A percentile compares a stretch with the other conserved stretches of the same genome.
These are phyloP conservation scores for Ampelomyces quisqualis DNA, from an alignment of 2,329 filamentous ascomycete genomes.

Conservation along the genomic window DNA sequence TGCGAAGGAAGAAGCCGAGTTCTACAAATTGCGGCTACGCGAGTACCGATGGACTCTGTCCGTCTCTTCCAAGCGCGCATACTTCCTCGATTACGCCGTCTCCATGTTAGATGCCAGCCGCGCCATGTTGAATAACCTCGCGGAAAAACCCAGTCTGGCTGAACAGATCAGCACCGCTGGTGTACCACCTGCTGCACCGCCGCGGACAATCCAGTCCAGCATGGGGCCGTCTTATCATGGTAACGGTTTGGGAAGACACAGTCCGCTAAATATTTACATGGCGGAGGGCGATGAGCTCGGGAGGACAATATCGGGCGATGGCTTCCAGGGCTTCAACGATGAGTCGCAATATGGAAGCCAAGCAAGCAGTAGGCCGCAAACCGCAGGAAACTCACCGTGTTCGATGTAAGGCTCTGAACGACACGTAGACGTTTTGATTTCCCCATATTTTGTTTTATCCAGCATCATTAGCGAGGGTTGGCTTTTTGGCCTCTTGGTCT, in stretches of 20 bases:
- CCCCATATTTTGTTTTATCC: background rate
- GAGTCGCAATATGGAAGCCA: slow-evolving; percentile 28
- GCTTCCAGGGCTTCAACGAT: slow-evolving; percentile 37
- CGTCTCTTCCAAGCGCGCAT: slow-evolving; percentile 73
- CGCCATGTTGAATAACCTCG: slow-evolving; percentile 48
- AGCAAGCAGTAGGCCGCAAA: slow-evolving; percentile 23
- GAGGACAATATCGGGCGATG: slow-evolving; percentile 26
- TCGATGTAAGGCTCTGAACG: slow-evolving; percentile 10
- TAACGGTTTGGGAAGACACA: slow-evolving; percentile 9
- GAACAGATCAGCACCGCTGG: slow-evolving; percentile 43
- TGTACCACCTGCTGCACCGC: slow-evolving; percentile 37
- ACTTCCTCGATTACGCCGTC: slow-evolving; percentile 50
- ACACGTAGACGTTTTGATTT: background rate
- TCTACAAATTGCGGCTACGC: slow-evolving; percentile 79
- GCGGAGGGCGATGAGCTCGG: slow-evolving; percentile 24
- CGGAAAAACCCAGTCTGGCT: slow-evolving; percentile 47
- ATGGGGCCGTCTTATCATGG: slow-evolving; percentile 23
- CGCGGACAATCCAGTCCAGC: slow-evolving; percentile 21
- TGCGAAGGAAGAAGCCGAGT: slow-evolving; percentile 84
- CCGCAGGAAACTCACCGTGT: slow-evolving; percentile 22
- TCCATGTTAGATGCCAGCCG: slow-evolving; percentile 49
- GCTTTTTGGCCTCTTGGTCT: background rate
- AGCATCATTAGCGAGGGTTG: slow-evolving; percentile 4
- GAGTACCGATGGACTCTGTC: slow-evolving; percentile 95
- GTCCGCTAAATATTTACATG: slow-evolving; percentile 33